Conservation (phyloP, 805 yeast genomes). For the Saccharomycopsis sp. region DNA sequence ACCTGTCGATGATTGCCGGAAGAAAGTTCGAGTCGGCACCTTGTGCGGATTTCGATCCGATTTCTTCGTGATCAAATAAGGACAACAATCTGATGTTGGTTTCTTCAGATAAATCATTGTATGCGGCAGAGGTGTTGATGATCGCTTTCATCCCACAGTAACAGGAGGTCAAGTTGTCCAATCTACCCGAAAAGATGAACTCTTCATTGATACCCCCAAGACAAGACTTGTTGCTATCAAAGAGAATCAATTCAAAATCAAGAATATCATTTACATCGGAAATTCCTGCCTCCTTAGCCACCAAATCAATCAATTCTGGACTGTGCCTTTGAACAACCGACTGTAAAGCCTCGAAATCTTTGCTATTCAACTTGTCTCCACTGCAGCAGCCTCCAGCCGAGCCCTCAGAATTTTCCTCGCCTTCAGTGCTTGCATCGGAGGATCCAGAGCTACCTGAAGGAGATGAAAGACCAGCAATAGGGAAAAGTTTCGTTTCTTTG, state of each 20-base stretch:
- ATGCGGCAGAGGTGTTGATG: slow-evolving; percentile 40
- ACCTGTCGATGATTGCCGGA: slow-evolving; percentile 67
- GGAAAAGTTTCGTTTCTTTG: slow-evolving; percentile 78
- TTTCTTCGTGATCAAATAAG: slow-evolving; percentile 91
- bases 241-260: slow-evolving; percentile 83
- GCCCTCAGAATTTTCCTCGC: slow-evolving; percentile 27
- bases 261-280: slow-evolving; percentile 50
- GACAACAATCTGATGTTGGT: slow-evolving; percentile 66
- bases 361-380: slow-evolving; percentile 41
- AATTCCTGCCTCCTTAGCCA: slow-evolving; percentile 60
- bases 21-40: slow-evolving; percentile 94
- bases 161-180: slow-evolving; percentile 87
- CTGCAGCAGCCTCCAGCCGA: slow-evolving; percentile 27
- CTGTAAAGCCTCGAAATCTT: slow-evolving; percentile 59
- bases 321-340: slow-evolving; percentile 71
- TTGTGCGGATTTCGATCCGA: slow-evolving; percentile 90
- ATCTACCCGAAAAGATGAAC: slow-evolving; percentile 84
- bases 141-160: slow-evolving; percentile 72
- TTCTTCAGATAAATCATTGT: slow-evolving; percentile 35
- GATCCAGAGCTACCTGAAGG: slow-evolving; percentile 25
- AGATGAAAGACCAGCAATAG: slow-evolving; percentile 67
- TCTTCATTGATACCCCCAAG: slow-evolving; percentile 89
- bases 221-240: slow-evolving; percentile 75
- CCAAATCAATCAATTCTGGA: slow-evolving; percentile 54
- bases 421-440: slow-evolving; percentile 19